Base-by-base conservation (phyloP, 1,139 yeast species). In the Zygoascus meyerae region DNA sequence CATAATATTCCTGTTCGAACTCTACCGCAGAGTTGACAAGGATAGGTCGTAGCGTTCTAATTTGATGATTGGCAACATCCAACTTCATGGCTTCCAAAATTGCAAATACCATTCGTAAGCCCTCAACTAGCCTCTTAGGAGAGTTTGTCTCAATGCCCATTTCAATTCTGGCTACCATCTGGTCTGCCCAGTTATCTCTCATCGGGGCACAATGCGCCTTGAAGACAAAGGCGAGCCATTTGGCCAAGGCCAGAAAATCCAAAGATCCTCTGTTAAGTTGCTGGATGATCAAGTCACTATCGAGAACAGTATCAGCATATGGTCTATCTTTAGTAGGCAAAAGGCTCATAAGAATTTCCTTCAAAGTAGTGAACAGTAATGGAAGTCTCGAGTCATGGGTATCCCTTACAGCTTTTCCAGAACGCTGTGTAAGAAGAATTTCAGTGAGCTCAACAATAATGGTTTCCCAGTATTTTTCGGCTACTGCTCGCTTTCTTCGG, bases 61-160 rank as follows among this genome's bases (percentile, higher is more conserved):
- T 86, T 66, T 89, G 97, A 64, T 90, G 96, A 66, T 90, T 90
- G 15, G 97, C 96, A 47, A 89, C 95, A 61, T 90, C 97, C 55
- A 90, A 73, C 65, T 90, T 90, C 95, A 90, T 89, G n/a, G 95
- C 94, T 64, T 89, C 97, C 55, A 90, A 71, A 50, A 90, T 85
- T 54, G 86, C 85, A 64, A 90, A 87, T 15, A 86, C 76, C 69
- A 82, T 76, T 51, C 92, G 75, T 47, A 90, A 70, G 2, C 95
- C 96, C 45, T 81, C 86, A 38, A 86, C 86, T 44, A 89, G 69
- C 49, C 74, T 73, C 12, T 72, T 62, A 10, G 81, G 77, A 16
- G 81, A 74, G 53, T 71, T 69, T 30, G 72, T 70, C n/a, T 66
- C 63, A 52, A 77, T 77, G 17, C 95, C 87, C 48, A 73, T 74